Evolutionary conservation across 1,139 yeast species (phyloP), one percentile per base, ranked within the genome.

Genomic region (Hanseniaspora gamundiae): DNA sequence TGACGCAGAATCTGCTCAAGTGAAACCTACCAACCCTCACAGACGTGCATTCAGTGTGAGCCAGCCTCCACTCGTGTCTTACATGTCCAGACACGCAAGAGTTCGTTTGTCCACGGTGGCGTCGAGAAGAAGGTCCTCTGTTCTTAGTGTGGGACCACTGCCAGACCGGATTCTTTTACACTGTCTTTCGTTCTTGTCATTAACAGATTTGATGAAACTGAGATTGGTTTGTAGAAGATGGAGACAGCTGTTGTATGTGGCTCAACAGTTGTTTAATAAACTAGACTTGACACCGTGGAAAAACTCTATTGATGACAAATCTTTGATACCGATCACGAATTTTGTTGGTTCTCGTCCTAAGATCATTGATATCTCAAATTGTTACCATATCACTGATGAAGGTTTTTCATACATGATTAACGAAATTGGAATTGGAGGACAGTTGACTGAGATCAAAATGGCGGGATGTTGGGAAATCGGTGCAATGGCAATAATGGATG

Each of bases 401-500:
- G 87, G 88, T 0, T 82, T 81, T 58, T 71, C 77, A 38, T 77
- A 76, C 53, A 68, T 82, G 69, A 77, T 80, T 20, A 79, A 78
- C 53, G 84, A 79, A 50, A 72, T 81, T 47, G 88, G 87, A 0
- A 75, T 76, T 52, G 60, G 76, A 39, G 87, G 87, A 7, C 67
- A 68, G 31, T 70, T 82, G 41, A 66, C 67, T 44, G 61, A 63
- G 7, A 63, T 82, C 42, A 70, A 69, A 48, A 79, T 82, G 85
- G 70, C 68, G 47, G 76, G 83, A 24, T 80, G 76, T 42, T 82
- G 91, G 91, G 85, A 80, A 51, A 76, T 81, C 8, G 74, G 81
- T 49, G 84, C 86, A 2, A 76, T 79, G 84, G 83, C 88, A 4
- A 78, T 82, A 21, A 78, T 81, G 84, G 91, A 82, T 57, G 60